These are phyloP conservation scores for Talaromyces funiculosus DNA, from an alignment of 2,329 filamentous ascomycete species.

Conservation along the genomic window DNA sequence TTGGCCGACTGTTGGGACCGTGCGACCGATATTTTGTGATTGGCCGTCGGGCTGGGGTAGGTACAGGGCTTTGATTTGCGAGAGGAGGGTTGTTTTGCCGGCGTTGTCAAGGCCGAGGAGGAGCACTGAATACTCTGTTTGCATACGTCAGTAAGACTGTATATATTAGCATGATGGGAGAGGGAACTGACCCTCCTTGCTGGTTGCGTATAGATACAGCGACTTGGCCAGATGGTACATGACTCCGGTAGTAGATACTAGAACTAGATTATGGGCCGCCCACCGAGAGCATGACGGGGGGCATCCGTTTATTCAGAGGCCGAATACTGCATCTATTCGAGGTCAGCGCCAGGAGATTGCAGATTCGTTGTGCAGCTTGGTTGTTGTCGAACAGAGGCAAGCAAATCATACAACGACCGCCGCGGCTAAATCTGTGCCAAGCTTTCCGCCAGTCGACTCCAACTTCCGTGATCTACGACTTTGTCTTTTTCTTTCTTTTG, in stretches of 20 bases:
- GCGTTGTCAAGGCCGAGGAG: slow-evolving; percentile 97
- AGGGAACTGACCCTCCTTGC: slow-evolving; percentile 72
- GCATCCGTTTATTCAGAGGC: not conserved
- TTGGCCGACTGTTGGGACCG: slow-evolving; percentile 93
- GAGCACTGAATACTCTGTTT: slow-evolving; percentile 87
- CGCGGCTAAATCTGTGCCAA: not conserved
- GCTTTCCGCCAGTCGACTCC: not conserved
- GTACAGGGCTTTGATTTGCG: slow-evolving; percentile 90
- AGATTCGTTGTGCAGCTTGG: not conserved
- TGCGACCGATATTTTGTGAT: slow-evolving; percentile 63
- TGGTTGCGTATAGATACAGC: slow-evolving; percentile 89
- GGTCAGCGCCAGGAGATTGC: not conserved
- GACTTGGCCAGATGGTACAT: slow-evolving; percentile 98
- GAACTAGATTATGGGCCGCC: slow-evolving; percentile 2
- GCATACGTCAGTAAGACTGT: not conserved
- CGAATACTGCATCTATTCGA: not conserved
- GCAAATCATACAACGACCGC: not conserved
- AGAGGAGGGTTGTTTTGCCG: slow-evolving; percentile 95
- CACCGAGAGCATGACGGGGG: slow-evolving; percentile 14
- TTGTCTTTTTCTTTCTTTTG: no score
- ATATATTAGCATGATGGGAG: not conserved
- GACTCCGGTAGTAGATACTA: slow-evolving; percentile 6
- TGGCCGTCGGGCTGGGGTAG: slow-evolving; percentile 35
- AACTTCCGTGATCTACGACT: no score
- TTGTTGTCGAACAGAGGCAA: not conserved